Percentiles rank a stretch among this genome's conserved stretches.
Evolutionary conservation across 805 yeast genomes (phyloP).

Genomic region (Metschnikowia vanudenii): DNA sequence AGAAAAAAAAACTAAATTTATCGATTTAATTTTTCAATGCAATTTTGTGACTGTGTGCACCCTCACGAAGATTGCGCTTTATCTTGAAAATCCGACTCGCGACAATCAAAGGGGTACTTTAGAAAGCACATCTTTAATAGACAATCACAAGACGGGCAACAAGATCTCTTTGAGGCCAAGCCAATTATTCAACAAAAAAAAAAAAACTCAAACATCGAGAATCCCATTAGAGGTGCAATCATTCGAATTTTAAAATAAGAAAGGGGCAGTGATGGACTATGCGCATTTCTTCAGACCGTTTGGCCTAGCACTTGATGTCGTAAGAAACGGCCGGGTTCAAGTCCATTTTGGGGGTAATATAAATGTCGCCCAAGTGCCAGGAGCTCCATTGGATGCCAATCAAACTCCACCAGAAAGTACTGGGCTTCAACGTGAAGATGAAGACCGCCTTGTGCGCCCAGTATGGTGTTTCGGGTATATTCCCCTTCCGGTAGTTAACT

Average conservation of each 20-base stretch:
- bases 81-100: no score
- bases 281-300: constrained; percentile 8
- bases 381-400: neutral
- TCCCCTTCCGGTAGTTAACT: constrained; percentile 18
- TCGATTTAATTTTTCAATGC: no score
- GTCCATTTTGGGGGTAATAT: neutral
- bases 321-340: neutral
- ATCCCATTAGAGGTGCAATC: no score
- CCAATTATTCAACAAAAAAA: neutral
- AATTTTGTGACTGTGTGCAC: no score
- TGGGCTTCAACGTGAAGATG: neutral
- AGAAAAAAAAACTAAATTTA: no score
- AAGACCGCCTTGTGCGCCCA: neutral
- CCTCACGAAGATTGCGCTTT: no score
- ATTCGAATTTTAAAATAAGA: neutral
- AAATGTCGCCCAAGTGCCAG: neutral
- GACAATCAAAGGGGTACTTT: no score
- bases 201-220: neutral
- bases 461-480: constrained; percentile 10
- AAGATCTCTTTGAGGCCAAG: no score
- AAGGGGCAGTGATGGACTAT: constrained; percentile 4
- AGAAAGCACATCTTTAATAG: no score
- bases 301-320: constrained; percentile 7
- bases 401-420: neutral
- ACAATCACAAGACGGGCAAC: no score